phyloP scores from a whole-genome alignment of 495 filamentous ascomycete species.

The Penicillium nucicola region DNA sequence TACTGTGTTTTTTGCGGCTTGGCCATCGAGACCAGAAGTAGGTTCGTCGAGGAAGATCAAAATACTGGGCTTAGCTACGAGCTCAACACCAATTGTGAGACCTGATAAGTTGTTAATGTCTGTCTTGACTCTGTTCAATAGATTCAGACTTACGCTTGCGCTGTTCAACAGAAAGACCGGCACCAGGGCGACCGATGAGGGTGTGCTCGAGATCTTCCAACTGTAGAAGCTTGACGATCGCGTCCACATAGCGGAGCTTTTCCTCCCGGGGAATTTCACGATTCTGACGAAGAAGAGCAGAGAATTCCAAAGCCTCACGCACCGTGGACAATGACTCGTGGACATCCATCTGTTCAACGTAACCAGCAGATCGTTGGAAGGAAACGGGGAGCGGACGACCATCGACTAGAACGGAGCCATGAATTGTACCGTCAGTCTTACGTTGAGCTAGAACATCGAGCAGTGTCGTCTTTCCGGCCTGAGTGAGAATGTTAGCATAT shows the following conservation, averaged over 20 bases:
- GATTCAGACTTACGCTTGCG: slow-evolving; percentile 38
- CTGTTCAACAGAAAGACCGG: slow-evolving; percentile 54
- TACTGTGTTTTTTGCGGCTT: slow-evolving; percentile 59
- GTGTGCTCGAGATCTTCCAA: slow-evolving; percentile 51
- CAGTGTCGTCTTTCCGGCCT: slow-evolving; percentile 57
- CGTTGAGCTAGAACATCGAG: slow-evolving; percentile 54
- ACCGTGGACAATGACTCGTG: slow-evolving; percentile 56
- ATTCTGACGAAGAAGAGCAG: slow-evolving; percentile 53
- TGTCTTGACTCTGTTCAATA: slow-evolving; percentile 6
- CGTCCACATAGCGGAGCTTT: slow-evolving; percentile 56
- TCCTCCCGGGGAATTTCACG: slow-evolving; percentile 44
- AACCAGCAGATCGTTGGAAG: slow-evolving; percentile 67
- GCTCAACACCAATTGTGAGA: slow-evolving; percentile 64
- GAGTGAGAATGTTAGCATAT: slow-evolving; percentile 1
- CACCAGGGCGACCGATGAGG: slow-evolving; percentile 46
- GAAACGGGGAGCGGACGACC: slow-evolving; percentile 68
- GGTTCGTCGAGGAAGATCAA: slow-evolving; percentile 74
- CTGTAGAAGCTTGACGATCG: slow-evolving; percentile 53
- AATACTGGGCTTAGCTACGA: slow-evolving; percentile 61
- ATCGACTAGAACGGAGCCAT: slow-evolving; percentile 78
- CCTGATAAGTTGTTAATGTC: slow-evolving; percentile 15
- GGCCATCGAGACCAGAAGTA: slow-evolving; percentile 62
- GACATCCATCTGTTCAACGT: slow-evolving; percentile 56
- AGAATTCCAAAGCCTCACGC: slow-evolving; percentile 58
- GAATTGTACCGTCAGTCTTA: slow-evolving; percentile 79